Base-by-base conservation (phyloP, 192 early-diverging fungal genomes). In the Gamsiella multidivaricata region DNA sequence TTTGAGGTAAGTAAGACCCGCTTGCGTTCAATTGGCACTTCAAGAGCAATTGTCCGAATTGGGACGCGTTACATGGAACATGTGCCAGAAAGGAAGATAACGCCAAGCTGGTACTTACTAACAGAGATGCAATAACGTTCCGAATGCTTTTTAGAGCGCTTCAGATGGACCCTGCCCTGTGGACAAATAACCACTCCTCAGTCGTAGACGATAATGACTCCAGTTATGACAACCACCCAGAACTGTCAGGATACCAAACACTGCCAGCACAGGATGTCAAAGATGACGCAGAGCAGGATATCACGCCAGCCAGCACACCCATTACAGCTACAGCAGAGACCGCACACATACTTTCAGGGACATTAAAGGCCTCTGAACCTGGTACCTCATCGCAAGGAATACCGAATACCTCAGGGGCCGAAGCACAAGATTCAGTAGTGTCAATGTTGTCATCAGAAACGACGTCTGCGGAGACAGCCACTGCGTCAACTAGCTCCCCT, bases 231-330 rank as follows among this genome's bases (percentile, higher is more conserved):
- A 61, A 62, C 47, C 10, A 78, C 31, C 73, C 73, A 26, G 73
- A 78, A 47, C 26, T 78, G 42, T 78, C 73, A 32, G 73, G 73
- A 67, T 78, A 78, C 31, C 73, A 78, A 46, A 78, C 73, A 5
- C 32, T 78, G 25, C 73, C 73, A 28, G 73, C 45, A 23, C 53
- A 56, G 58, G 73, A 78, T 37, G 15, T 31, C 20, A 78, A 78
- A 47, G 73, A 78, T 33, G 73, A 78, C 55, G 55, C 73, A 32
- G 73, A 78, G 22, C 58, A 57, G 17, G 73, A 78, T 37, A 50
- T 25, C 33, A 36, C 61, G 0, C 54, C 70, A 3, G 10, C 46
- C 9, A 33, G 51, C 4, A 62, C 70, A 25, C 61, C 64, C 11
- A 26, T 67, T 36, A 68, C 12, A 33, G 36, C 46, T 17, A 68